Base-by-base conservation (phyloP, 768 basidiomycete species). In the Serendipita sp. region DNA sequence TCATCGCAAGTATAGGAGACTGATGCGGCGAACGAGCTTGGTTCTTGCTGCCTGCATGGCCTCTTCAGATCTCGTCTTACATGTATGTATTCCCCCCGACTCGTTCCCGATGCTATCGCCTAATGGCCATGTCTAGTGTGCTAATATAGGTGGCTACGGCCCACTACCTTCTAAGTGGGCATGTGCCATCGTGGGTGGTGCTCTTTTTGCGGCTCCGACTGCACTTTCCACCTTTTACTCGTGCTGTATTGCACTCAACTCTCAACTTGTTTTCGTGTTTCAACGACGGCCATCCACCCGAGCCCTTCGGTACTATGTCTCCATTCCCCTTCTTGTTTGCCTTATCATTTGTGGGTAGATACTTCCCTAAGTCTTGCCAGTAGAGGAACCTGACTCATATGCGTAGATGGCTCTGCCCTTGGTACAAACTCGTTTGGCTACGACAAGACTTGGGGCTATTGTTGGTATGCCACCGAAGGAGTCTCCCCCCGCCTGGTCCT, bases 241-340 rank as follows among this genome's bases (percentile, higher is more conserved):
- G 36, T 60, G 56, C 30, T 60, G 56, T 32, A 60, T 60, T 60
- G 56, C 56, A n/a, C 30, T 60, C 56, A 60, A 60, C 56, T 60
- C 56, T 23, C 56, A 60, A 60, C 56, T 60, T 36, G 56, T 30
- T 30, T 60, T 60, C 18, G 11, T 60, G 10, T 60, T 60, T n/a
- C 56, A 38, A 4, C 56, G 56, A 34, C 56, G 30, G 10, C 36
- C 56, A 4, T 38, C 56, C 35, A 10, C 30, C 16, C 11, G n/a
- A n/a, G 56, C 56, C 8, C 56, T 60, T n/a, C 16, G 16, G 10
- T 60, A 60, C 34, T 60, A 34, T 32, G 36, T 60, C 56, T 10
- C 35, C 11, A n/a, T 60, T 23, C 56, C 56, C 4, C 16, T 60
- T 16, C 4, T 60, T 10, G 18, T 60, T 8, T n/a, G 16, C 28